Conservation (phyloP, 2,329 filamentous ascomycete genomes). For the Trichoderma sp. region DNA sequence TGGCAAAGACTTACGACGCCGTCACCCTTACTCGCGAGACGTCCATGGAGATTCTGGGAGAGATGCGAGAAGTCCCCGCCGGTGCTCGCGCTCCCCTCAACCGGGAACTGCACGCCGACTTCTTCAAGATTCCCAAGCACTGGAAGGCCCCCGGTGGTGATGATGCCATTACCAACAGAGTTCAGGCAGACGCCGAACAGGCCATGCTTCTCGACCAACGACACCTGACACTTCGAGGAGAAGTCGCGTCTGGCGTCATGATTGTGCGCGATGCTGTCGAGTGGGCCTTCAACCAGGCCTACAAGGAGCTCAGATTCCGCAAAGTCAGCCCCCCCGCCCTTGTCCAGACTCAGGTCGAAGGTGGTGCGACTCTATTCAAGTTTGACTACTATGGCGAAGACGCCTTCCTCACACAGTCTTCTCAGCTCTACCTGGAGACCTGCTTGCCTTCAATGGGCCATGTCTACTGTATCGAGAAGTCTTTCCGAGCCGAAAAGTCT, state of each 20-base stretch:
- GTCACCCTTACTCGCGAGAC: conserved; percentile 83
- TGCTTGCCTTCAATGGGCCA: conserved; percentile 87
- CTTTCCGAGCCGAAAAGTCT: conserved; percentile 96
- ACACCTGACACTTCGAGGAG: conserved; percentile 82
- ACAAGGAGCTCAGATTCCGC: conserved; percentile 73
- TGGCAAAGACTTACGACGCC: conserved; percentile 91
- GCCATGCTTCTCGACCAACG: conserved; percentile 74
- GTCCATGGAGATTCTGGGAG: conserved; percentile 80
- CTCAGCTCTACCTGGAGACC: conserved; percentile 96
- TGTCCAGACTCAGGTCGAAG: conserved; percentile 94
- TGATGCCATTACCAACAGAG: conserved; percentile 85
- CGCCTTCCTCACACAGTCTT: conserved; percentile 94
- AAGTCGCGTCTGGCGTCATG: conserved; percentile 82
- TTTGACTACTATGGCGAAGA: conserved; percentile 88
- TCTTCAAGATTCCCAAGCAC: conserved; percentile 70
- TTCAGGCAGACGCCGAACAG: conserved; percentile 55
- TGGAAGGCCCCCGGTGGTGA: conserved; percentile 78
- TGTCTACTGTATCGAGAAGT: conserved; percentile 98
- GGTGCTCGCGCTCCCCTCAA: conserved; percentile 77
- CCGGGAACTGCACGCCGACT: conserved; percentile 89
- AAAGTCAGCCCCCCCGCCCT: conserved; percentile 89
- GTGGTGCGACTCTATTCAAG: conserved; percentile 85
- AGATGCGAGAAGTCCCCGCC: conserved; percentile 78
- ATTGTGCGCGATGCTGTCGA: conserved; percentile 82
- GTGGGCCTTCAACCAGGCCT: conserved; percentile 76